phyloP scores from a whole-genome alignment of 1,139 yeast species.

The Pichia sp. region DNA sequence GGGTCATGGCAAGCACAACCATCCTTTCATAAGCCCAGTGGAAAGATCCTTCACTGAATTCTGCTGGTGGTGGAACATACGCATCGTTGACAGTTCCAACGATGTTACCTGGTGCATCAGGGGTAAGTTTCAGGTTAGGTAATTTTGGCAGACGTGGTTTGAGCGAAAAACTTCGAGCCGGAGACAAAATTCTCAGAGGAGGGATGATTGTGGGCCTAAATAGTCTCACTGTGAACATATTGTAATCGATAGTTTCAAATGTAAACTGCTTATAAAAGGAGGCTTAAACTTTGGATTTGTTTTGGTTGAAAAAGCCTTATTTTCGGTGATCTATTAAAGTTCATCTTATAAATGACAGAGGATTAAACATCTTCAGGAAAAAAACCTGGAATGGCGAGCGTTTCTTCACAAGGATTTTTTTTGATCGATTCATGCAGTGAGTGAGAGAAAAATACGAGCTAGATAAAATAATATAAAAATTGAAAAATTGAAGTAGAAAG shows the following conservation, averaged over 20 bases:
- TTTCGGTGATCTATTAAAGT: too few relatives aligned
- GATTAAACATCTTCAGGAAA: too few relatives aligned
- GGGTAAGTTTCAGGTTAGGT: constrained; percentile 18
- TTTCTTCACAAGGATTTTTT: too few relatives aligned
- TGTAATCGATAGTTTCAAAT: too few relatives aligned
- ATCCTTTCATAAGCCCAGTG: constrained; percentile 72
- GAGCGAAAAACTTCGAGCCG: constrained; percentile 14
- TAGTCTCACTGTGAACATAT: constrained; percentile 9
- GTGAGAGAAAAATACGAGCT: too few relatives aligned
- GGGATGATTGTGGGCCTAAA: constrained; percentile 13
- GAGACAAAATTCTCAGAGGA: neutral
- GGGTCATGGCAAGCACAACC: constrained; percentile 57
- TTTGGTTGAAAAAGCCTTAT: too few relatives aligned
- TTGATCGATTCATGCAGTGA: too few relatives aligned
- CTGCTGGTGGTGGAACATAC: constrained; percentile 53
- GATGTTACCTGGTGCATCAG: constrained; percentile 54
- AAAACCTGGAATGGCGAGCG: neutral
- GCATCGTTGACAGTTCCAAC: constrained; percentile 78
- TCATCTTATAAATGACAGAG: too few relatives aligned
- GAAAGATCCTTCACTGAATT: constrained; percentile 57
- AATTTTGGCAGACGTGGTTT: constrained; percentile 22
- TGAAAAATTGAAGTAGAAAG: too few relatives aligned
- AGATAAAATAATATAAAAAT: too few relatives aligned
- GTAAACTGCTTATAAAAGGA: too few relatives aligned
- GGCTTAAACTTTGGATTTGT: too few relatives aligned